Evolutionary conservation across 2,329 filamentous ascomycete genomes (phyloP), one percentile per base, ranked within the genome.

Genomic region (Colletotrichum siamense): DNA sequence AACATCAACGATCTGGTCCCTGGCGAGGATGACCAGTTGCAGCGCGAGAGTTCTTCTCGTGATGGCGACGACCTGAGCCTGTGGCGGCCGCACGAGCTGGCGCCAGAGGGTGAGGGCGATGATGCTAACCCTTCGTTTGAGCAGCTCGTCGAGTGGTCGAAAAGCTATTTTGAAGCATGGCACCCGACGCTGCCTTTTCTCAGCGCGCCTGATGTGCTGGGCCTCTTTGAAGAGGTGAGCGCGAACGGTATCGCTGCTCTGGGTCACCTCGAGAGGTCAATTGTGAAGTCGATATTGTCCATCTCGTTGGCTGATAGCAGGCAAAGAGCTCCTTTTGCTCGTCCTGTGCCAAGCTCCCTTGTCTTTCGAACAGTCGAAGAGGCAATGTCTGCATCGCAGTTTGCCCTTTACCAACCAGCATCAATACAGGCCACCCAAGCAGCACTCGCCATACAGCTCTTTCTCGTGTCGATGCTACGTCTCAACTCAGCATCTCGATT

Each of bases 81-180:
- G 0, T 88, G 86, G 83, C 82, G 82, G 26, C 66, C 81, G 0
- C 78, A 87, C 26, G 87, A 89, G 77, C 76, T 83, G 6, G 79
- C 76, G 16, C 61, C 62, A 3, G 69, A 79, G 5, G 4, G 62
- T 4, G 63, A 71, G 6, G 34, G 55, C 15, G 63, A 69, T 3
- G 22, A 10, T 22, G 73, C 72, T 8, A 75, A 78, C 2, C 73
- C 84, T n/a, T 79, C 80, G 0, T 91, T 91, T 75, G 88, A 90
- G 10, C 83, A 89, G 22, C 82, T 91, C 18, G 83, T 90, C 2
- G 80, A 83, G 5, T 91, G 88, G 87, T 89, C 88, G 8, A 85
- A 84, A 65, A 88, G 85, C 63, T 92, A 91, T 77, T 92, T 92
- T 76, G 86, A 91, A 28, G 86, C 88, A 18, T 92, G 91, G 91